Conservation (phyloP, 139 green algal species). For the Gonium pectorale region DNA sequence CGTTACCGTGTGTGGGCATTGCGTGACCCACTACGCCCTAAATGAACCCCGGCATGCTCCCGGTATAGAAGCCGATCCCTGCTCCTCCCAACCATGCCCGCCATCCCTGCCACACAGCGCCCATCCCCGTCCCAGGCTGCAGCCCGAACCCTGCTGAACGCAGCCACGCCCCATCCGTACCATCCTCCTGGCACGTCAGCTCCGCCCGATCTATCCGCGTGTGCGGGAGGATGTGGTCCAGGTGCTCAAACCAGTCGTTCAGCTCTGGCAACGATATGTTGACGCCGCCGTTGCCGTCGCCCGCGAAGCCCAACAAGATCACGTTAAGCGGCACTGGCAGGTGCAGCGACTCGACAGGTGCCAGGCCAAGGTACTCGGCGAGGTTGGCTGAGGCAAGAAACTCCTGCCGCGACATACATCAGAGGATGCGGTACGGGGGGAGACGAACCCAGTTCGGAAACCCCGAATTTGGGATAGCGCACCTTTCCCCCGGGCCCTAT, state of each 20-base stretch:
- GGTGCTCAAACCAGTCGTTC: slow-evolving; percentile 71
- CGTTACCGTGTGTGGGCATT: background rate
- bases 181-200: slow-evolving; percentile 68
- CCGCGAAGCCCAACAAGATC: slow-evolving; percentile 78
- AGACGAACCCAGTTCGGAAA: background rate
- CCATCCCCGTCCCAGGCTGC: too few relatives aligned
- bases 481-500: background rate
- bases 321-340: slow-evolving; percentile 78
- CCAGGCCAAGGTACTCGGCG: slow-evolving; percentile 69
- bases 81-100: background rate
- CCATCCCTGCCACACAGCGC: background rate
- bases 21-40: background rate
- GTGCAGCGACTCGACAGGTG: slow-evolving; percentile 67
- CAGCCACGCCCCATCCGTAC: slow-evolving; percentile 34
- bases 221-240: slow-evolving; percentile 83
- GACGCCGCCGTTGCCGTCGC: slow-evolving; percentile 56
- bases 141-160: background rate
- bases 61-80: background rate
- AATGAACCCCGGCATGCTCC: background rate
- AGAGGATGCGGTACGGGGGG: background rate
- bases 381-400: slow-evolving; percentile 55
- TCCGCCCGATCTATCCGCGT: slow-evolving; percentile 69
- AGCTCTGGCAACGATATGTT: slow-evolving; percentile 57
- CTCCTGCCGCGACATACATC: too few relatives aligned
- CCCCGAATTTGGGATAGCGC: background rate